Percentiles rank a stretch among this genome's conserved stretches.
These are phyloP conservation scores for Fragosphaeria purpurea DNA, from an alignment of 2,329 filamentous ascomycete genomes.

Conservation along the genomic window DNA sequence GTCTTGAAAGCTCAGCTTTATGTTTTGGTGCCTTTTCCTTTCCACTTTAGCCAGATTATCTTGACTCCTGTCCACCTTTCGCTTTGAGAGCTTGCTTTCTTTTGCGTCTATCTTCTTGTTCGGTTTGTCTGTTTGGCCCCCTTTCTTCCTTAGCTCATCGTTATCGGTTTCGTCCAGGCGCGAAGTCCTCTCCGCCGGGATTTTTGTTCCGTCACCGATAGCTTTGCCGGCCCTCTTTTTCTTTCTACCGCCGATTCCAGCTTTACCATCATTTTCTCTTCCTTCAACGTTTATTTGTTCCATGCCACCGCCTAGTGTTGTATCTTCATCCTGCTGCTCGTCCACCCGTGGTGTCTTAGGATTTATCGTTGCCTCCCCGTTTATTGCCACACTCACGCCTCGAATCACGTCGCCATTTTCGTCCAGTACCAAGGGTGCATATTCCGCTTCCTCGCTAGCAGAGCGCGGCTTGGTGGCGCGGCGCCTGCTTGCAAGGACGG, in stretches of 20 bases:
- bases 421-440: constrained; percentile 65
- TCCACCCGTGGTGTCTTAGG: neutral
- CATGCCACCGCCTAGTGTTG: neutral
- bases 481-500: constrained; percentile 38
- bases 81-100: constrained; percentile 12
- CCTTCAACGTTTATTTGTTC: neutral
- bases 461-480: constrained; percentile 44
- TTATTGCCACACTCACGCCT: constrained; percentile 25
- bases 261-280: constrained; percentile 19
- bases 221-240: constrained; percentile 48
- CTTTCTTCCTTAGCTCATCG: constrained; percentile 8
- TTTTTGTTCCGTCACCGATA: constrained; percentile 26
- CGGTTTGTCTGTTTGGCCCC: neutral
- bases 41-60: constrained; percentile 18
- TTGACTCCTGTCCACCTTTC: constrained; percentile 5
- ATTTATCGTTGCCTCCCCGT: constrained; percentile 30
- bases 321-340: constrained; percentile 6
- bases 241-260: constrained; percentile 32
- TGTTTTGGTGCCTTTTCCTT: constrained; percentile 53
- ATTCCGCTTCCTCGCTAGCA: constrained; percentile 62
- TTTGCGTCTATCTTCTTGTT: constrained; percentile 12
- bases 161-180: constrained; percentile 18
- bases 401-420: constrained; percentile 56
- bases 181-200: too few species aligned
- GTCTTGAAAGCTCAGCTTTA: constrained; percentile 58